Base-by-base conservation (phyloP, 208 protist species). In the Crithidia thermophila region DNA sequence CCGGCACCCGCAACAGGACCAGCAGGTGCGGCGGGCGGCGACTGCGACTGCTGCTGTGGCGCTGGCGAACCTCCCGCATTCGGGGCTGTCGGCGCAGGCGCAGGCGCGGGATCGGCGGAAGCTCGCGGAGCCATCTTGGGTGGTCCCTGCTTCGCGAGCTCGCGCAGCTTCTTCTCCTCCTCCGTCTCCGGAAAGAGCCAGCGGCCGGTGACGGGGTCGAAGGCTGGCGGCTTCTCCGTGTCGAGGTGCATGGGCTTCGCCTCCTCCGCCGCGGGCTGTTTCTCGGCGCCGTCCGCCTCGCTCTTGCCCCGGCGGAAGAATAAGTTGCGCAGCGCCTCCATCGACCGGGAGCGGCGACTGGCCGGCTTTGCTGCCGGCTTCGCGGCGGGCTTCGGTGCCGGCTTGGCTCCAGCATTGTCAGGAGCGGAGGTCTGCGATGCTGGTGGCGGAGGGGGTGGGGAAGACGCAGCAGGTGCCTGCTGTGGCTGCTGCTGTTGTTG, bases 161-260 rank as follows among this genome's bases (percentile, higher is more conserved):
- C 87, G 31, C 72, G 77, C 59, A 76, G 68, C 61, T 81, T 81
- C 73, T 87, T 90, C 66, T 96, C 88, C 68, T 94, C 91, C 49
- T 93, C 86, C 23, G 84, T 90, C 73, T 93, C 72, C 33, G 76
- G 75, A 75, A 96, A 94, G 55, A 93, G 63, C 78, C 88, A 96
- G 10, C 87, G 82, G 21, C 86, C 86, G 0, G 82, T 91, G 16
- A 72, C 77, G 3, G 82, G 75, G 63, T 96, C 88, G 67, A 89
- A 96, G 52, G 78, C 70, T 4, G 91, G 91, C 20, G 83, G 76
- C 59, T 84, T 85, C 47, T 79, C 87, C 11, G 88, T 94, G 75
- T 96, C 79, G 33, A 96, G 74, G 53, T 94, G 93, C 91, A 96
- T 96, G 49, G 79, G 76, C 64, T 94, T 96, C 37, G 82, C 76